Evolutionary conservation across 768 basidiomycete genomes (phyloP).

Genomic region (Lactifluus echinatus): DNA sequence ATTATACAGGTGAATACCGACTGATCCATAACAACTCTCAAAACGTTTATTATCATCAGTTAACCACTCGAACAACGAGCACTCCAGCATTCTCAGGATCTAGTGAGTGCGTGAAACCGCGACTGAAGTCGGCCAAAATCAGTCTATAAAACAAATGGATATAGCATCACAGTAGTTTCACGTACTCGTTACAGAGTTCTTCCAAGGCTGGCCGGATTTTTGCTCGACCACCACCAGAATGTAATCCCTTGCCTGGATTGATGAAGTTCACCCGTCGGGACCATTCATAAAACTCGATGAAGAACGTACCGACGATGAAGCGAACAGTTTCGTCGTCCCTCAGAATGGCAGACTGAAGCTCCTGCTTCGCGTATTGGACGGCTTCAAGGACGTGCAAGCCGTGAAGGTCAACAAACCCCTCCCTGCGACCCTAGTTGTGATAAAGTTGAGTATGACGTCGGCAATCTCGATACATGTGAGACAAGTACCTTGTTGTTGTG

Average conservation of each 20-base stretch:
- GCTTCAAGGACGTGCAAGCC: slow-evolving; percentile 6
- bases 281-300: no score
- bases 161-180: not conserved
- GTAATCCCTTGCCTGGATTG: not conserved
- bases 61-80: not conserved
- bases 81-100: slow-evolving; percentile 2
- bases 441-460: not conserved
- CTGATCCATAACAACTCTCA: not conserved
- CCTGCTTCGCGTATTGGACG: not conserved
- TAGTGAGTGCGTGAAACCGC: not conserved
- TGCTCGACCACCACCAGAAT: not conserved
- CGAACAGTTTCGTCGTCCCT: not conserved
- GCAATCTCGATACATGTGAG: not conserved
- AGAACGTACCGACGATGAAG: slow-evolving; percentile 11
- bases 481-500: slow-evolving; percentile 12
- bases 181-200: slow-evolving; percentile 2
- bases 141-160: not conserved
- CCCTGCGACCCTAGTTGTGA: not conserved
- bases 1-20: not conserved
- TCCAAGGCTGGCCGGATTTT: slow-evolving; percentile 9
- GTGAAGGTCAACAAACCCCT: slow-evolving; percentile 10
- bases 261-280: not conserved
- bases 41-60: not conserved
- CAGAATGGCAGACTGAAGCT: not conserved
- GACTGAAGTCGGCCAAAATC: not conserved